These are phyloP conservation scores for Orbilia brochopaga DNA, from an alignment of 2,329 filamentous ascomycete genomes.

Conservation along the genomic window DNA sequence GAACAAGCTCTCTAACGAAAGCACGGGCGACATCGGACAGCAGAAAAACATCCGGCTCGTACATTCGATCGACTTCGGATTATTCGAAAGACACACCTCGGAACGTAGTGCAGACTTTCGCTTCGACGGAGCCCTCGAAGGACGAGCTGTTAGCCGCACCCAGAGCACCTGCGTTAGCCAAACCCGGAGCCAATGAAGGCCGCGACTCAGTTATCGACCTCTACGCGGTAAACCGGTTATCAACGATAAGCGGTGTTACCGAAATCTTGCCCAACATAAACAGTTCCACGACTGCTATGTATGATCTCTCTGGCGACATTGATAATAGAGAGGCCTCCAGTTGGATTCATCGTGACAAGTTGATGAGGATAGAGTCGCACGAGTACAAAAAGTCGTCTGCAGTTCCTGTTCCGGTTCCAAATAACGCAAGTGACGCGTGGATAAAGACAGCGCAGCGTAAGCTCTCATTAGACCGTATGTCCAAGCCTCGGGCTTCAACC, in stretches of 20 bases:
- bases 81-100: conserved; percentile 41
- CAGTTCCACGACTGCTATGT: conserved; percentile 51
- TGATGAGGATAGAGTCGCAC: conserved; percentile 51
- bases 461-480: conserved; percentile 51
- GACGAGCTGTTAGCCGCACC: conserved; percentile 33
- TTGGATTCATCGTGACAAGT: conserved; percentile 55
- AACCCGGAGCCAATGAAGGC: conserved; percentile 42
- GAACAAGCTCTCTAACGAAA: conserved; percentile 43
- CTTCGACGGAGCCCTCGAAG: conserved; percentile 12
- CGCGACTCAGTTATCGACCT: conserved; percentile 54
- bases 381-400: conserved; percentile 46
- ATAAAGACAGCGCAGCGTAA: conserved; percentile 57
- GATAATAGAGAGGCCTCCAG: conserved; percentile 54
- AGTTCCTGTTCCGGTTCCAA: conserved; percentile 13
- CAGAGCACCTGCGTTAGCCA: conserved; percentile 30
- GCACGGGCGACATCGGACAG: conserved; percentile 15
- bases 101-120: conserved; percentile 7
- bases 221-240: conserved; percentile 53
- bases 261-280: conserved; percentile 51
- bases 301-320: conserved; percentile 47
- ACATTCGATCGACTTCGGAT: conserved; percentile 38
- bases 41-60: conserved; percentile 27
- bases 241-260: conserved; percentile 52
- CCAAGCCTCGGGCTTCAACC: conserved; percentile 47
- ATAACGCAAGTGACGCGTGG: conserved; percentile 67